Conservation (phyloP, 768 basidiomycete species). For the Russula abietina region DNA sequence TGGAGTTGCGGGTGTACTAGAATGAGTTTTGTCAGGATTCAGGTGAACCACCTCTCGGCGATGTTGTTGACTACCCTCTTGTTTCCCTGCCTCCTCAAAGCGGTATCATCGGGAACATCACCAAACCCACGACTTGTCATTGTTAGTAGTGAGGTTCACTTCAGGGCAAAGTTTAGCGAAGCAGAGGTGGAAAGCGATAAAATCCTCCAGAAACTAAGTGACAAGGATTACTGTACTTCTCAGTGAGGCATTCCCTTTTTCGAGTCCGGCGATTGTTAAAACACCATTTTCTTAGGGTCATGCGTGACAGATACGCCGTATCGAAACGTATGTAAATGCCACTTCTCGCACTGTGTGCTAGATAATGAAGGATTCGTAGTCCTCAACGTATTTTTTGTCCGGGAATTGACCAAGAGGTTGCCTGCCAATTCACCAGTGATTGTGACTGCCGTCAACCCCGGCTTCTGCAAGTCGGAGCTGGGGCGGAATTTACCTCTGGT, state of each 20-base stretch:
- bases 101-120: conserved; percentile 11
- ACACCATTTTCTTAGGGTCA: conserved; percentile 1
- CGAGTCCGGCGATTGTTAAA: background rate
- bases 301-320: conserved; percentile 7
- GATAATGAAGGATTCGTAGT: background rate
- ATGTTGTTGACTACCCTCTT: conserved; percentile 13
- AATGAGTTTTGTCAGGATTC: conserved; percentile 33
- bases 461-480: conserved; percentile 18
- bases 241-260: background rate
- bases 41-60: conserved; percentile 36
- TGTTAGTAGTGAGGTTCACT: conserved; percentile 21
- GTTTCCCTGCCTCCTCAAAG: conserved; percentile 19
- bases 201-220: conserved; percentile 5
- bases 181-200: conserved; percentile 9
- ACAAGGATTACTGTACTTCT: conserved; percentile 14
- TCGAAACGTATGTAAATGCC: conserved; percentile 17
- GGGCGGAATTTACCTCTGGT: background rate
- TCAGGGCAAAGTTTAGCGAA: background rate
- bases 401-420: conserved; percentile 21
- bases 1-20: background rate
- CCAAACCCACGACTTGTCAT: conserved; percentile 20
- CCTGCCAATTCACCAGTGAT: conserved; percentile 20
- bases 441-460: conserved; percentile 19
- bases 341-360: no score
- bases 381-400: conserved; percentile 20